phyloP scores from a whole-genome alignment of 1,139 yeast species.

The Candida labiduridarum region DNA sequence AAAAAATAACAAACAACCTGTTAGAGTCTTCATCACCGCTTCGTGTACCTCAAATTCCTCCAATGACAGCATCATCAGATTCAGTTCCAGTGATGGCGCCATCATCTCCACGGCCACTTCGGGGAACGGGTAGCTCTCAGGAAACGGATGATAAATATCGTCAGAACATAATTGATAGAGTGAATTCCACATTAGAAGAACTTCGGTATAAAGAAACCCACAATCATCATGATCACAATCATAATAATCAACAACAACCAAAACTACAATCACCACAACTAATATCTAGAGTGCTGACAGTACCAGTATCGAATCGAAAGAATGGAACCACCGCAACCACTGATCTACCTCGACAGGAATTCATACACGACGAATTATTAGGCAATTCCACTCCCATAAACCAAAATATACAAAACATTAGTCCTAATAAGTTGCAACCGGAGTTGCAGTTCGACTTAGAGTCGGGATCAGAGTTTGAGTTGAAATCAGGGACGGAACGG shows the following conservation, averaged over 20 bases:
- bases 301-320: not conserved
- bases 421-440: not conserved
- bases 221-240: not conserved
- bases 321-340: not conserved
- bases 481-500: too few species aligned
- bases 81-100: not conserved
- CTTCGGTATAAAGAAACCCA: slow-evolving; percentile 1
- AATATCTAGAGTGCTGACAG: not conserved
- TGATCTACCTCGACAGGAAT: not conserved
- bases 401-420: not conserved
- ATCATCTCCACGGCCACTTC: not conserved
- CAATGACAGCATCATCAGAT: not conserved
- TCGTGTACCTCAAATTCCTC: not conserved
- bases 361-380: not conserved
- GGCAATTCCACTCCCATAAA: slow-evolving; percentile 1
- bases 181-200: slow-evolving; percentile 16
- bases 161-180: slow-evolving; percentile 14
- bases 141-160: slow-evolving; percentile 3
- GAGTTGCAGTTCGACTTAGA: too few species aligned
- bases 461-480: too few species aligned
- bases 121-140: not conserved
- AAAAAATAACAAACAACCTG: not conserved
- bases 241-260: not conserved
- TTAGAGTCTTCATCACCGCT: not conserved
- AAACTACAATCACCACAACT: not conserved